Base-by-base conservation (phyloP, 202 grass and related monocot species). In the Alloteropsis angusta region DNA sequence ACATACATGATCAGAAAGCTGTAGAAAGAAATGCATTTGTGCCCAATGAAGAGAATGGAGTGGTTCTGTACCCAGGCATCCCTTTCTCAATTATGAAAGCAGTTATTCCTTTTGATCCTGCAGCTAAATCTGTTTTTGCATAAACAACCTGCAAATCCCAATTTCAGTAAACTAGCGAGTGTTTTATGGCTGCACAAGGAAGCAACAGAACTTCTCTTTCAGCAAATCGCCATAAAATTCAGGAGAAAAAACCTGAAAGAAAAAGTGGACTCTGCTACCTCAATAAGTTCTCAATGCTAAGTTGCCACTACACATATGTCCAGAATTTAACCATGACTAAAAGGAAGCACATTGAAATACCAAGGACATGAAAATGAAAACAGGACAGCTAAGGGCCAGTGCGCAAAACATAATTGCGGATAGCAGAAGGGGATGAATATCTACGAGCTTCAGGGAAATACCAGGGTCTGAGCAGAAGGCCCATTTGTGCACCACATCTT, bases 401-500 rank as follows among this genome's bases (percentile, higher is more conserved):
- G 41, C 74, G 30, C 25, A 21, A 67, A 75, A 46, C 54, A 71
- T n/a, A 41, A 39, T 1, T 21, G 37, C 37, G 9, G n/a, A 61
- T 50, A 70, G 41, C 72, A 70, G 3, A 9, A 62, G 19, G 2
- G 43, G 25, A 1, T 46, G 45, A 28, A 64, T 47, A 46, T 8
- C 55, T 15, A 25, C 13, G 45, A 18, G 21, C 41, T 26, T 21
- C 32, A 76, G 17, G 28, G 34, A 15, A 76, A 62, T 92, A 97
- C 94, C 87, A 98, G 77, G 22, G 95, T 94, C 67, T 98, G 89
- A 79, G 95, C 95, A 34, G 89, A 91, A 6, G 95, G 95, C 4
- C 95, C 95, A 81, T 98, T 98, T 17, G 95, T 98, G 79, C 95
- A 98, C 95, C 95, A 98, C 95, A 98, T 98, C 87, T 98, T 98